Conservation (phyloP, 768 basidiomycete species). For the Daedalea quercina region DNA sequence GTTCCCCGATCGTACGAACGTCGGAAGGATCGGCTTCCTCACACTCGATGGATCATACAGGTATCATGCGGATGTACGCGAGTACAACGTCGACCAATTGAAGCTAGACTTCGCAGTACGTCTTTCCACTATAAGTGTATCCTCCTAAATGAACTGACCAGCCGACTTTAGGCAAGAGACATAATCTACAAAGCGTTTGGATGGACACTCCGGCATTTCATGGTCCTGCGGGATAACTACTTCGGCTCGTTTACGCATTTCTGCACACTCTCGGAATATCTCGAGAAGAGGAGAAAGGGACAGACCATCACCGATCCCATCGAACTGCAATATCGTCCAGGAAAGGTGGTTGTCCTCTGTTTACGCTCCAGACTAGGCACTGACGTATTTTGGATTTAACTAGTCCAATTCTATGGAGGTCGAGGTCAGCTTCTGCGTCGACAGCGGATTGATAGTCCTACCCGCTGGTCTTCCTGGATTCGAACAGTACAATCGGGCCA, state of each 20-base stretch:
- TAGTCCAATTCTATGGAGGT: constrained; percentile 87
- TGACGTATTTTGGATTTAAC: neutral
- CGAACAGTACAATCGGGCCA: constrained; percentile 28
- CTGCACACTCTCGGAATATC: constrained; percentile 79
- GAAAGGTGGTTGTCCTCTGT: constrained; percentile 43
- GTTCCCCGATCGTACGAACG: constrained; percentile 47
- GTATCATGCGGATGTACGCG: constrained; percentile 59
- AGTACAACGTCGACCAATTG: constrained; percentile 75
- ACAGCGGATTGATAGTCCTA: constrained; percentile 48
- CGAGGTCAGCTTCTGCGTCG: constrained; percentile 47
- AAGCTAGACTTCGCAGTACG: constrained; percentile 59
- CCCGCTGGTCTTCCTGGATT: constrained; percentile 67
- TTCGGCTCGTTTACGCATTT: constrained; percentile 93
- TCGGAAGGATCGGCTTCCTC: constrained; percentile 55
- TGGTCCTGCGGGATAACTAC: constrained; percentile 90
- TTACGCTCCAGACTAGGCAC: neutral
- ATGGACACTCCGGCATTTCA: constrained; percentile 85
- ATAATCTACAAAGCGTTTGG: constrained; percentile 67
- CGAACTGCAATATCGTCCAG: constrained; percentile 69
- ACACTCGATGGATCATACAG: constrained; percentile 64
- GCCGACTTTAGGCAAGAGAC: constrained; percentile 40
- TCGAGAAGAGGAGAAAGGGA: constrained; percentile 55
- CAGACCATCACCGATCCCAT: constrained; percentile 77
- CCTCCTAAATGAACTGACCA: neutral
- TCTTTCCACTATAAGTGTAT: constrained; percentile 3